Base-by-base conservation (phyloP, 306 rosid genomes). In the Dryas alaskensis region DNA sequence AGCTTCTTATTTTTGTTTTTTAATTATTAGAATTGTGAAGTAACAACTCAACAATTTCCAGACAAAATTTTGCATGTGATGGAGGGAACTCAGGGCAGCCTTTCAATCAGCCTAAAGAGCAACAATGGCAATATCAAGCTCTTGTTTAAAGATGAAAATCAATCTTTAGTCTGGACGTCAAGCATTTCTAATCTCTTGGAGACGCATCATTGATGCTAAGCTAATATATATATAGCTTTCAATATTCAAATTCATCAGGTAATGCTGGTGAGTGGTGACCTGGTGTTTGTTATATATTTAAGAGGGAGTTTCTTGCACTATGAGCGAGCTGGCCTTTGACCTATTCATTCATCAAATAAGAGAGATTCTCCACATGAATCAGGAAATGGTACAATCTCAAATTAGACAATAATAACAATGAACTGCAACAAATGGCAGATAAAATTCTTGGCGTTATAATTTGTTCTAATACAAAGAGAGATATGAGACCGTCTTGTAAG, bases 101-200 rank as follows among this genome's bases (percentile, higher is more conserved):
- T 60, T n/a, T 78, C 76, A n/a, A 65, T 64, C 68, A 72, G 39
- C 61, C 57, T 65, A 49, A 8, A 60, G 64, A 72, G 73, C 60
- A 47, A 72, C 45, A 64, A 37, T 14, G 77, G 81, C 54, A 27
- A 64, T 59, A 78, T 46, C 46, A 72, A 65, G 77, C 73, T 72
- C 67, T 58, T 58, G 50, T 78, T 72, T 53, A 73, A 70, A 55
- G 81, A 77, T 47, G 72, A 55, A 63, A 78, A 55, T 12, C 61
- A 78, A 65, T 45, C 73, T 14, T 19, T 65, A 22, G 52, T 55
- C 68, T 64, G 77, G 81, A 72, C 47, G 3, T 45, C 77, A 55
- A 59, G 65, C 62, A 78, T 78, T 72, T 65, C 61, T 57, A 78
- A 19, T 72, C 77, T 64, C 67, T 55, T 78, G 48, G 67, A 72